Evolutionary conservation across 805 yeast genomes (phyloP), one percentile per base, ranked within the genome.

Genomic region (Candida glaebosa): DNA sequence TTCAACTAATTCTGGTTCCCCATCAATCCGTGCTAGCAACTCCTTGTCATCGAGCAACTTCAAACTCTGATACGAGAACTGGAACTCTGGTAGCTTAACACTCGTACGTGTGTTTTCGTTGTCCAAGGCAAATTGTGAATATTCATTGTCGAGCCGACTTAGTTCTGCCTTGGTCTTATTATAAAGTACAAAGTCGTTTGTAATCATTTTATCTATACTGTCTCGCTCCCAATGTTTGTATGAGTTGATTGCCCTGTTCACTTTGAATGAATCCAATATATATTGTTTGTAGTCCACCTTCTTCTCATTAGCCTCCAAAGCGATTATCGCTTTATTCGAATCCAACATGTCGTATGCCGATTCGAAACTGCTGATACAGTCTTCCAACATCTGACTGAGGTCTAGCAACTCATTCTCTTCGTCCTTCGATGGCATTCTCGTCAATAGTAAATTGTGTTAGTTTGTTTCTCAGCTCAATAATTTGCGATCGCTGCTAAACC

Each of bases 181-280:
- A 44, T 67, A 69, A 3, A 51, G 47, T 5, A 37, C 39, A 5
- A 61, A 51, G 17, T 63, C 61, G 12, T 44, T 37, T 9, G 53
- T 45, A 3, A 63, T 43, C 32, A 62, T 60, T 37, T 43, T 40
- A 8, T 47, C 44, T 18, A 28, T 51, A 31, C 45, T 38, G 3
- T 40, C 37, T 22, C 48, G 32, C 34, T 65, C 62, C 64, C 64
- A 61, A 16, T 50, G 54, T 46, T 62, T 59, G 48, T 53, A 61
- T 4, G 51, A 53, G 34, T 53, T 50, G 33, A 65, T 69, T 35
- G 61, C 52, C 42, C 53, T 56, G 45, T 54, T 65, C 32, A 64
- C 57, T 18, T 53, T 40, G 43, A 63, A 65, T 18, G 73, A 67
- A 41, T 67, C 73, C 14, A 67, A 47, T 2, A 66, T 48, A 31